These are phyloP conservation scores for Conoideocrella luteorostrata DNA, from an alignment of 2,329 filamentous ascomycete species.

Conservation along the genomic window DNA sequence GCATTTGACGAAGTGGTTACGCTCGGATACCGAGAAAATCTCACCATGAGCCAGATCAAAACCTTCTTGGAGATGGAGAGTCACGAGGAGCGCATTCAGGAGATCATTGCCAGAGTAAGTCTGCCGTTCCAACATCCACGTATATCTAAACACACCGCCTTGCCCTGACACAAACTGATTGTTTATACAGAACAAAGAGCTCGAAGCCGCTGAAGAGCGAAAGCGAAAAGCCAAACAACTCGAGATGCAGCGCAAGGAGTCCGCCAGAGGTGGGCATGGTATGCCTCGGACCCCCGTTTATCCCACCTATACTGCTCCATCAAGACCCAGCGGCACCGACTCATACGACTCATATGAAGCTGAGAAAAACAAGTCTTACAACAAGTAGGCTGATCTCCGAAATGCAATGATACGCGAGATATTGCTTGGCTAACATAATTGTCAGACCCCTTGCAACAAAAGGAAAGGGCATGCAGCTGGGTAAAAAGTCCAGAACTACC, in stretches of 20 bases:
- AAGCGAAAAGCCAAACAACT: constrained; percentile 98
- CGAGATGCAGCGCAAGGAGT: constrained; percentile 97
- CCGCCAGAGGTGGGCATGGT: constrained; percentile 66
- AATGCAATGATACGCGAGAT: background rate
- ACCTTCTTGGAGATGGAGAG: constrained; percentile 99
- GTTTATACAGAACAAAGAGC: constrained; percentile 77
- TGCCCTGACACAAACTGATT: constrained; percentile 16
- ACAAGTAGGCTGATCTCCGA: constrained; percentile 53
- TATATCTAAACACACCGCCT: background rate
- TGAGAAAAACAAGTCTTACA: constrained; percentile 88
- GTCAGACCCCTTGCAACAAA: constrained; percentile 60
- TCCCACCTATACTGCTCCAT: constrained; percentile 79
- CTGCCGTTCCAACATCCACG: background rate
- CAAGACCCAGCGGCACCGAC: constrained; percentile 66
- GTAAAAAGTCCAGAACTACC: constrained; percentile 96
- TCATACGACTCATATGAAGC: constrained; percentile 93
- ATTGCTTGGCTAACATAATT: background rate
- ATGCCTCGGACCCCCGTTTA: constrained; percentile 74
- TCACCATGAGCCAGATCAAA: constrained; percentile 96
- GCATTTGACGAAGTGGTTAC: constrained; percentile 98
- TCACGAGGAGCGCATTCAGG: constrained; percentile 97
- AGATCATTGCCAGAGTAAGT: constrained; percentile 83
- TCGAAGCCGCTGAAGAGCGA: constrained; percentile 95
- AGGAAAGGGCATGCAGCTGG: constrained; percentile 97
- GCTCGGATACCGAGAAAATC: constrained; percentile 89